Conservation (phyloP, 345 rosid species). For the Pistacia integerrima region DNA sequence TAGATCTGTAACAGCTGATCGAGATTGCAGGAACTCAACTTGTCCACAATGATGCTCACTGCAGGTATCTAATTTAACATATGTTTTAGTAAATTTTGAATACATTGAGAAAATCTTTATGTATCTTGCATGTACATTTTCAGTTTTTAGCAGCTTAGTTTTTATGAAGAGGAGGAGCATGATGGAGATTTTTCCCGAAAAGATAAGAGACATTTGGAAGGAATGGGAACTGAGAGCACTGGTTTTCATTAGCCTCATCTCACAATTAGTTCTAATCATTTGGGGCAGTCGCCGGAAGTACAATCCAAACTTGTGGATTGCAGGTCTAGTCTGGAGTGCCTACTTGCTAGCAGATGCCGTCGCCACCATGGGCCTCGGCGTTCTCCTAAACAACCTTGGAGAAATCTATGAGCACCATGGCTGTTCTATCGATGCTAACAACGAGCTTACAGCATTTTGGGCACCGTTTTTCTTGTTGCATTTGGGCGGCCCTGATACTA, state of each 20-base stretch:
- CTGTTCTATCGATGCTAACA: not conserved
- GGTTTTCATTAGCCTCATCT: not conserved
- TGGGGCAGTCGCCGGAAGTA: not conserved
- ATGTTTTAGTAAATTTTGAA: too few species aligned
- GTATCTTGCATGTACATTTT: not conserved
- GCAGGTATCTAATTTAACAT: not conserved
- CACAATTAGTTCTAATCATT: not conserved
- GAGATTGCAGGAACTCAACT: too few species aligned
- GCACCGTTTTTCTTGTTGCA: slow-evolving; percentile 19
- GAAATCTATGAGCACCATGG: not conserved
- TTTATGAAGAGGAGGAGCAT: not conserved
- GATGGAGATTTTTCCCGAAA: not conserved
- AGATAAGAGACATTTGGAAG: not conserved
- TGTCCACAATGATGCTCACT: not conserved
- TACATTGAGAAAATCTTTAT: not conserved
- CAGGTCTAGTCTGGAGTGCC: slow-evolving; percentile 4
- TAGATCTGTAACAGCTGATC: too few species aligned
- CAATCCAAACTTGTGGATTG: not conserved
- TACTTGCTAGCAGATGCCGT: slow-evolving; percentile 7
- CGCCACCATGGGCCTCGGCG: slow-evolving; percentile 3
- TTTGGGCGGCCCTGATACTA: slow-evolving; percentile 18
- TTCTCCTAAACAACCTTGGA: not conserved
- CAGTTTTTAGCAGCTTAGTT: not conserved
- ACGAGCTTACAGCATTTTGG: slow-evolving; percentile 14
- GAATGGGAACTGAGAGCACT: slow-evolving; percentile 2